These are phyloP conservation scores for Acephala macrosclerotiorum DNA, from an alignment of 2,329 filamentous ascomycete genomes.

Conservation along the genomic window DNA sequence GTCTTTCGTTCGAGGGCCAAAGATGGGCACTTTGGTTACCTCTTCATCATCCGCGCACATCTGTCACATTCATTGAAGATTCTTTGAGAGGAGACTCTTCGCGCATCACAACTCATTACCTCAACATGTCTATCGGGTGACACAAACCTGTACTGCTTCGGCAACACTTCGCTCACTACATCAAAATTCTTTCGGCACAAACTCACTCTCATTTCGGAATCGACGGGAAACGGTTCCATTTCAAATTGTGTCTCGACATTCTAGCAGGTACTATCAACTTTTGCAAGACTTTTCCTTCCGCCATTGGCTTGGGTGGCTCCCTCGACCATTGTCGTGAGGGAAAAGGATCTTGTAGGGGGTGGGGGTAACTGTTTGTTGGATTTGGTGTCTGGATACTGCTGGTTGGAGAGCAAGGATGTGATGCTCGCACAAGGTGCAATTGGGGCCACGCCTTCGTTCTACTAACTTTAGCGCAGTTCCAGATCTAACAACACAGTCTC, in stretches of 20 bases:
- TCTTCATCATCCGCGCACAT: neutral
- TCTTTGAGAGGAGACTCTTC: slow-evolving; percentile 4
- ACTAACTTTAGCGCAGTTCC: neutral
- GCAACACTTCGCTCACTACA: neutral
- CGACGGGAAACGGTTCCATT: neutral
- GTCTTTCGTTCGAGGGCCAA: slow-evolving; percentile 4
- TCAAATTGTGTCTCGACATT: neutral
- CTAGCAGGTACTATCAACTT: neutral
- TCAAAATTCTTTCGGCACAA: slow-evolving; percentile 2
- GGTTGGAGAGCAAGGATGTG: neutral
- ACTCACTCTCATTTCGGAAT: slow-evolving; percentile 5
- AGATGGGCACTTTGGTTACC: slow-evolving; percentile 5
- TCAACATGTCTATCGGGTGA: neutral
- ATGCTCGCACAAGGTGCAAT: neutral
- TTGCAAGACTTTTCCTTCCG: neutral
- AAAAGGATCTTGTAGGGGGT: neutral
- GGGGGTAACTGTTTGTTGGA: slow-evolving; percentile 3
- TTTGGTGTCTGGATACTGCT: slow-evolving; percentile 1
- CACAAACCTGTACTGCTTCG: neutral
- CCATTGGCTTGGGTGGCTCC: neutral
- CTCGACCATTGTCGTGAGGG: neutral
- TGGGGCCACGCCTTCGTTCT: neutral
- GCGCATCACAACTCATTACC: neutral
- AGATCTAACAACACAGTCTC: neutral
- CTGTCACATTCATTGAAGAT: slow-evolving; percentile 1